A percentile compares a stretch with the other conserved stretches of the same genome.
Conservation (phyloP, 805 yeast genomes). For the Metschnikowia picachoensis region DNA sequence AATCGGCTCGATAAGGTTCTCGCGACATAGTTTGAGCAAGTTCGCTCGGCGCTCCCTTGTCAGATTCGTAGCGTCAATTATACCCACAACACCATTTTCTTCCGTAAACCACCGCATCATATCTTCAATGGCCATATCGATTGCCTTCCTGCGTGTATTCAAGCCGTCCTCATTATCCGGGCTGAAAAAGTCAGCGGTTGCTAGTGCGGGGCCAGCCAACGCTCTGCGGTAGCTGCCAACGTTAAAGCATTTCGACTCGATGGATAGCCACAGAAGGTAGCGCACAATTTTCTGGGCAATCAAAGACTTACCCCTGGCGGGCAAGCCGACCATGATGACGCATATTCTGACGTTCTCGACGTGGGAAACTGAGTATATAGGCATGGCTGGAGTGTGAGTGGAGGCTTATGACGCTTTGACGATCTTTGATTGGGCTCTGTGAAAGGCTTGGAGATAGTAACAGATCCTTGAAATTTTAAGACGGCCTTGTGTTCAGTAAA, state of each 20-base stretch:
- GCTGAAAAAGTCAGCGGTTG: slow-evolving; percentile 77
- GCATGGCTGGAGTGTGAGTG: slow-evolving; percentile 33
- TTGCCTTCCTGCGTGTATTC: slow-evolving; percentile 63
- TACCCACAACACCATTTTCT: slow-evolving; percentile 84
- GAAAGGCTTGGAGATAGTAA: no score
- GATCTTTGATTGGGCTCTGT: no score
- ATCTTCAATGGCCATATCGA: slow-evolving; percentile 66
- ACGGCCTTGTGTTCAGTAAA: no score
- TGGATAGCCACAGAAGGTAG: slow-evolving; percentile 87
- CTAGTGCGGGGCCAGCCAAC: slow-evolving; percentile 40
- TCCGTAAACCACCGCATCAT: slow-evolving; percentile 84
- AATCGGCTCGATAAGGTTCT: slow-evolving; percentile 76
- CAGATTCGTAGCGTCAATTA: slow-evolving; percentile 89
- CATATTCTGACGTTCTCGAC: slow-evolving; percentile 74
- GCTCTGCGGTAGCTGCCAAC: slow-evolving; percentile 82
- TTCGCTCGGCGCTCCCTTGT: slow-evolving; percentile 66
- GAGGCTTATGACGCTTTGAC: neutral
- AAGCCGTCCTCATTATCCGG: slow-evolving; percentile 62
- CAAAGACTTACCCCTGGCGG: slow-evolving; percentile 90
- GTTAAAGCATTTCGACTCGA: slow-evolving; percentile 81
- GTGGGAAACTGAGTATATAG: slow-evolving; percentile 54
- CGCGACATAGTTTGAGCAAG: slow-evolving; percentile 58
- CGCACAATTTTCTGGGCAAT: slow-evolving; percentile 93
- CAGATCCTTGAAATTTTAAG: no score
- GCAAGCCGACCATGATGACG: slow-evolving; percentile 85